Evolutionary conservation across 352 stramenopile genomes (phyloP), one percentile per base, ranked within the genome.

Genomic region (Globisporangium lucens): DNA sequence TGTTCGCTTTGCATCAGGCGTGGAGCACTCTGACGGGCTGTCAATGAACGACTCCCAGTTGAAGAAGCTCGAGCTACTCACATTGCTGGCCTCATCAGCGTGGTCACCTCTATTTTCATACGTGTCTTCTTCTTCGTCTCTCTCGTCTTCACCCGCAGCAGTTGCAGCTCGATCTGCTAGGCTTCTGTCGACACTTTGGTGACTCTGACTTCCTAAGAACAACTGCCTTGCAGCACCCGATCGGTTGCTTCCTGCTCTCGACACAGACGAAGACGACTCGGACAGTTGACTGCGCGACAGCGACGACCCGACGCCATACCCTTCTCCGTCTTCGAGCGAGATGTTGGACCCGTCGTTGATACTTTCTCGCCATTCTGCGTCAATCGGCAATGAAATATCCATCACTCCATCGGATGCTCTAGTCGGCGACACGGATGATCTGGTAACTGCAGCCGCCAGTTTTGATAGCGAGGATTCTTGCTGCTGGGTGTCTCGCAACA

Each of bases 41-140:
- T 83, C 75, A n/a, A 89, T 78, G 73, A 89, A 89, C 20, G 76
- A 79, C 46, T 89, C 79, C 81, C 81, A 89, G 68, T 89, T 80
- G 27, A 89, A 85, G 30, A 69, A 51, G 22, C 68, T 68, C 57
- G 65, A 35, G 56, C 38, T 70, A 41, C 58, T 71, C 15, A 56
- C 27, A 33, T 46, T 53, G 55, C 38, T 71, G 65, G 62, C 63
- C 47, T 74, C 60, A 17, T 68, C 61, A 15, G 24, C 38, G 46
- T 41, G 10, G n/a, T 58, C 33, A 12, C 61, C 56, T 20, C 46
- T 33, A 9, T 30, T 24, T 36, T 13, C 17, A 52, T 64, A 22
- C 0, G 7, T 20, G 4, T 58, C 53, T 20, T 58, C 53, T 1
- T 20, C 27, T 22, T 41, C 22, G 17, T 15, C 4, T 15, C 12